Percentiles rank a stretch among this genome's conserved stretches.
Evolutionary conservation across 1,284 basidiomycete genomes (phyloP).

Genomic region (Leccinum fallax): DNA sequence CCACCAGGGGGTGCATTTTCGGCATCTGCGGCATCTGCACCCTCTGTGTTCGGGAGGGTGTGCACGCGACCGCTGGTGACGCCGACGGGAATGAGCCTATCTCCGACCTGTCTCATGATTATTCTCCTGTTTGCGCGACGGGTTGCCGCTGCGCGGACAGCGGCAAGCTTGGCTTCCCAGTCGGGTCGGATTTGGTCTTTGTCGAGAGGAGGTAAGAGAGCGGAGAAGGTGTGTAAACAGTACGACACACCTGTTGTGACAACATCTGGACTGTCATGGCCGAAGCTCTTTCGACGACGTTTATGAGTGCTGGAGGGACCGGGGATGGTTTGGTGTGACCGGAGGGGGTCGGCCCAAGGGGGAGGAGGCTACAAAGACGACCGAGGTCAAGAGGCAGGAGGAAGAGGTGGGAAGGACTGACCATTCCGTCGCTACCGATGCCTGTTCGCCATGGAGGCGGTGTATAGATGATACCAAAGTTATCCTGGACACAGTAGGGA

Average conservation of each 20-base stretch:
- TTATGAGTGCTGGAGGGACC: constrained; percentile 53
- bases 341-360: constrained; percentile 53
- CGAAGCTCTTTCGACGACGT: constrained; percentile 76
- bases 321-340: constrained; percentile 42
- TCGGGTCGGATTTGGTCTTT: constrained; percentile 92
- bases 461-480: constrained; percentile 93
- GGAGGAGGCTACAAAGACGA: constrained; percentile 37
- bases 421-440: constrained; percentile 68
- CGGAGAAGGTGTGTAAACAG: constrained; percentile 6
- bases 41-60: constrained; percentile 57
- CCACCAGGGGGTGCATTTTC: constrained; percentile 34
- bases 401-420: constrained; percentile 38
- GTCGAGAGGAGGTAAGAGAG: constrained; percentile 12
- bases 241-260: constrained; percentile 76
- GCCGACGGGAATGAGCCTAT: constrained; percentile 94
- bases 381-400: constrained; percentile 8
- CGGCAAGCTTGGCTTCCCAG: constrained; percentile 92
- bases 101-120: constrained; percentile 98
- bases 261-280: constrained; percentile 80
- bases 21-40: constrained; percentile 44
- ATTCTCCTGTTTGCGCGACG: constrained; percentile 93
- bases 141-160: constrained; percentile 84
- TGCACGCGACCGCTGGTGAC: constrained; percentile 84
- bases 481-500: constrained; percentile 95
- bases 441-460: constrained; percentile 81